Percentiles rank a stretch among this genome's conserved stretches.
Conservation (phyloP, 108 stramenopile species). For the Epithemia pelagica region DNA sequence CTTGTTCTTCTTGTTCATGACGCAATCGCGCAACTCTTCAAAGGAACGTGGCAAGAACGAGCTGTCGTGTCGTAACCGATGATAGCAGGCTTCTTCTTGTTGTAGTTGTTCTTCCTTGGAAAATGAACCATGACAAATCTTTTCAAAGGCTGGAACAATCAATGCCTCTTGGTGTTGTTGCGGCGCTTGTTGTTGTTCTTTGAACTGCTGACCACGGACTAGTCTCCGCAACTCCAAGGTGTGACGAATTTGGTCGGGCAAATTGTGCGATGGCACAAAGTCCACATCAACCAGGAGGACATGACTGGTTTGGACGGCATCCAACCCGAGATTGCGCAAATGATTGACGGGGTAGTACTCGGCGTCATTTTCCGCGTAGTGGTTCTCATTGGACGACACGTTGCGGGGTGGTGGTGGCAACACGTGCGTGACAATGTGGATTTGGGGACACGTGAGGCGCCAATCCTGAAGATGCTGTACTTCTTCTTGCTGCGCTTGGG, state of each 20-base stretch:
- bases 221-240: neutral
- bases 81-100: conserved; percentile 28
- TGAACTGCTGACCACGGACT: neutral
- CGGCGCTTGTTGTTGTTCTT: neutral
- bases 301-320: conserved; percentile 75
- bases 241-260: conserved; percentile 17
- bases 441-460: conserved; percentile 37
- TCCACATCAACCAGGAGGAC: conserved; percentile 86
- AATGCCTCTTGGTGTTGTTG: conserved; percentile 32
- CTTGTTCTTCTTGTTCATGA: conserved; percentile 15
- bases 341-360: conserved; percentile 82
- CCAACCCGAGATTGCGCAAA: conserved; percentile 84
- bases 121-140: conserved; percentile 8
- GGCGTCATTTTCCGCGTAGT: conserved; percentile 15
- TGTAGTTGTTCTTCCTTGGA: conserved; percentile 29
- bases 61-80: conserved; percentile 34
- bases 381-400: neutral
- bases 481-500: conserved; percentile 1
- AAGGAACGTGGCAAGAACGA: conserved; percentile 61
- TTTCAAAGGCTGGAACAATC: conserved; percentile 85
- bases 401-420: neutral
- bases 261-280: conserved; percentile 69
- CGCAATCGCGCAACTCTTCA: conserved; percentile 52
- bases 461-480: neutral
- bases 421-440: conserved; percentile 39